Conservation (phyloP, 1,139 yeast species). For the Sugiyamaella novakii region DNA sequence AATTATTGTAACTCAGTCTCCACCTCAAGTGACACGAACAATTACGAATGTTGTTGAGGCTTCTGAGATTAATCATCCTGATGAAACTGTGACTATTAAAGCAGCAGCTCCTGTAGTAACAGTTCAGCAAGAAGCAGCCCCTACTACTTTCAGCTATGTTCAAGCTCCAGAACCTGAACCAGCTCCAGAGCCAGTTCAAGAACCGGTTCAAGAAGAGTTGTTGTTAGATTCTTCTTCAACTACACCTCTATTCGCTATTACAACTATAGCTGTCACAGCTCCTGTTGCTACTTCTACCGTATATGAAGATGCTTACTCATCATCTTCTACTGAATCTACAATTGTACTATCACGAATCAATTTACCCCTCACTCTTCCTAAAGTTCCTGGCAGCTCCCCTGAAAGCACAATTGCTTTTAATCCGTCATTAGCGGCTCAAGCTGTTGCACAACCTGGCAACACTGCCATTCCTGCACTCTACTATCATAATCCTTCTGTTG, state of each 20-base stretch:
- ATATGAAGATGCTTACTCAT: not conserved
- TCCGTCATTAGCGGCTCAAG: constrained; percentile 13
- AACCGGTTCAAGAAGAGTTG: too few species aligned
- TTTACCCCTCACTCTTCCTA: constrained; percentile 8
- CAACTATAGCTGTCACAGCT: not conserved
- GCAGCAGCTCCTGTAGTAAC: not conserved
- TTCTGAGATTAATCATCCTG: constrained; percentile 9
- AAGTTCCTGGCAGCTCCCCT: constrained; percentile 13
- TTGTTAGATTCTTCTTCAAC: too few species aligned
- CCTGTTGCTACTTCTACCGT: constrained; percentile 5
- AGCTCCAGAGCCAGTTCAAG: not conserved
- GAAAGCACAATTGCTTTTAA: constrained; percentile 4
- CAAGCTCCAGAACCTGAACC: not conserved
- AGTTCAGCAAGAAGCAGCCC: not conserved
- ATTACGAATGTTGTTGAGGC: constrained; percentile 11
- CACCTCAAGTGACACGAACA: constrained; percentile 7
- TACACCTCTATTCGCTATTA: not conserved
- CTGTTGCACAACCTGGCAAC: constrained; percentile 8
- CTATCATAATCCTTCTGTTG: constrained; percentile 4
- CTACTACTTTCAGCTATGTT: not conserved
- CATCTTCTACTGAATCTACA: constrained; percentile 11
- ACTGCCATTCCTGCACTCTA: constrained; percentile 3
- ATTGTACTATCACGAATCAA: constrained; percentile 9
- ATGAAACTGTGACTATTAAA: constrained; percentile 1
- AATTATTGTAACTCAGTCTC: constrained; percentile 12